Conservation (phyloP, 257 asterid species). For the Ophiorrhiza pumila region DNA sequence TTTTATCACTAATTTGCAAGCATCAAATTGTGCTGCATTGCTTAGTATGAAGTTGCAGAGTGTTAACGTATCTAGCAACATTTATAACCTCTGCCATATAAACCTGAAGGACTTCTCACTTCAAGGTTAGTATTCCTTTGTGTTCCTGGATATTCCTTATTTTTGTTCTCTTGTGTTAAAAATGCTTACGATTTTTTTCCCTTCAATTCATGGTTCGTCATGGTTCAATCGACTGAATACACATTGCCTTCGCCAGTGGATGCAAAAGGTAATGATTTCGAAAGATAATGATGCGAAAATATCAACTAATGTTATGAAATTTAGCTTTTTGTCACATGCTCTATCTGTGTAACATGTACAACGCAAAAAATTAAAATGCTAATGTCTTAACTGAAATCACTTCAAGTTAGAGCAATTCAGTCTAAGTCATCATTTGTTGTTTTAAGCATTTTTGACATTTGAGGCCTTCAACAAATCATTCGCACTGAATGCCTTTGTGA, state of each 20-base stretch:
- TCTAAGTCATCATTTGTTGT: background rate
- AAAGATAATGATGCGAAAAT: too few species aligned
- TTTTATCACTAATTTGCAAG: conserved; percentile 31
- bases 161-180: background rate
- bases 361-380: background rate
- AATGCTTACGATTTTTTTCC: background rate
- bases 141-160: background rate
- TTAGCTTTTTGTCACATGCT: too few species aligned
- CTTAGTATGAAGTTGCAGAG: conserved; percentile 28
- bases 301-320: too few species aligned
- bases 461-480: background rate
- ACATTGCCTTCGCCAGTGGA: conserved; percentile 18
- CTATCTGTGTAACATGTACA: too few species aligned
- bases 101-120: conserved; percentile 34
- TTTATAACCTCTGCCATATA: conserved; percentile 25
- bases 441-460: background rate
- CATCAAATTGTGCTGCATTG: conserved; percentile 28
- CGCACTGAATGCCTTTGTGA: background rate
- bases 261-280: conserved; percentile 25
- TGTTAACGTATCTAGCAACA: conserved; percentile 15
- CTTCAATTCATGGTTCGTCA: background rate
- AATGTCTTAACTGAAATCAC: background rate
- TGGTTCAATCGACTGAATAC: background rate
- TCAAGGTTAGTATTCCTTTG: conserved; percentile 24
- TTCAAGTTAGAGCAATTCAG: background rate